phyloP scores from a whole-genome alignment of 805 yeast genomes.

The Metschnikowia cerradonensis region DNA sequence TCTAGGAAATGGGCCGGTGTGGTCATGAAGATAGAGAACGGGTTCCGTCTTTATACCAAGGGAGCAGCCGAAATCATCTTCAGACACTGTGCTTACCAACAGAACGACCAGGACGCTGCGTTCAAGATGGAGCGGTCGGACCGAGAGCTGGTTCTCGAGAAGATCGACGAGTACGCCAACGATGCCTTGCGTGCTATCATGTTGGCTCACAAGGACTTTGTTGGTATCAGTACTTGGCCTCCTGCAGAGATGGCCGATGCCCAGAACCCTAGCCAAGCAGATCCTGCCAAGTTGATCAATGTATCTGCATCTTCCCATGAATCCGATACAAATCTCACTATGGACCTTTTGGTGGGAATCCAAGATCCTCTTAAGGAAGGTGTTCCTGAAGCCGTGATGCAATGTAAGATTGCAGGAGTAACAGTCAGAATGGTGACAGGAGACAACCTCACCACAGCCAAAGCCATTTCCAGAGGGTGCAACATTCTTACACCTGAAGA shows the following conservation, averaged over 20 bases:
- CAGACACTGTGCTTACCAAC: slow-evolving; percentile 47
- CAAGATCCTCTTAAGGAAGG: slow-evolving; percentile 93
- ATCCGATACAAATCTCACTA: slow-evolving; percentile 19
- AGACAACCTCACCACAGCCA: slow-evolving; percentile 88
- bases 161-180: slow-evolving; percentile 56
- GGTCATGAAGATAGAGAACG: slow-evolving; percentile 48
- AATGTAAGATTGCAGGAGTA: slow-evolving; percentile 89
- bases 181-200: slow-evolving; percentile 85
- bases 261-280: slow-evolving; percentile 37
- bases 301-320: slow-evolving; percentile 19
- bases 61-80: slow-evolving; percentile 94
- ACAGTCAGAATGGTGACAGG: slow-evolving; percentile 98
- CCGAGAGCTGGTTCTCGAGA: slow-evolving; percentile 29
- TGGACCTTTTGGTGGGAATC: slow-evolving; percentile 77
- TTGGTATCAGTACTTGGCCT: slow-evolving; percentile 55
- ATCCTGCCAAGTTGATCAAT: slow-evolving; percentile 30
- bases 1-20: slow-evolving; percentile 90
- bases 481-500: slow-evolving; percentile 62
- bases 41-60: slow-evolving; percentile 66
- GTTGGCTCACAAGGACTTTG: slow-evolving; percentile 75
- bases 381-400: slow-evolving; percentile 81
- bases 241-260: slow-evolving; percentile 44
- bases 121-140: slow-evolving; percentile 26
- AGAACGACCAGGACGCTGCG: slow-evolving; percentile 25
- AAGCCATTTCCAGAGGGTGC: slow-evolving; percentile 83